Base-by-base conservation (phyloP, 345 rosid species). In the Boechera divaricarpa region DNA sequence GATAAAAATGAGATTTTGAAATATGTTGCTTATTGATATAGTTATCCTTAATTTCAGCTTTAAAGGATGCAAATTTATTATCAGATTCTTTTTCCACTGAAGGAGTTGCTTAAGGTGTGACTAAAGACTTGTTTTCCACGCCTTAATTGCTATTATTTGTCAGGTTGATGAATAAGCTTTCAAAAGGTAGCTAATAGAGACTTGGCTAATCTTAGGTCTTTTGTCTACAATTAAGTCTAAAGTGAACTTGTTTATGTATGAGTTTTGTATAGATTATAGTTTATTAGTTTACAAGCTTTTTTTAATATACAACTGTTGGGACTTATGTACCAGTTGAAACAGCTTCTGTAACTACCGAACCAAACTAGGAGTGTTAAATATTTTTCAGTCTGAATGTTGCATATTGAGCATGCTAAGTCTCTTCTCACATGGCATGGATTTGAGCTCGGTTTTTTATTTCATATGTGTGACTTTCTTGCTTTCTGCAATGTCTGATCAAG, bases 401-500 rank as follows among this genome's bases (percentile, higher is more conserved):
- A 66, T 58, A 66, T 66, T 45, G 51, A 67, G 67, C 41, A 28
- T 47, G 67, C 16, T 45, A 26, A 64, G 51, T 45, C 48, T 33
- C 67, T 67, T 29, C 53, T 67, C 51, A 67, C 53, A 36, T 67
- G 73, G 67, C 72, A 56, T 59, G 47, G 29, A 58, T 52, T 10
- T 26, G 28, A 21, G 66, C 55, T 52, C 38, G 44, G 48, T 31
- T 51, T 32, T n/a, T 47, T 2, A 6, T 52, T 53, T 53, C 80
- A 35, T 35, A 49, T 24, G 41, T 42, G 39, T 38, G 51, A 18
- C 33, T 63, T 21, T 57, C 7, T 77, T 72, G 72, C 18, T 65
- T 56, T 64, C 64, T 18, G 66, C 24, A 77, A 63, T 15, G 53
- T 63, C 41, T 64, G 63, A 62, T 69, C 49, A 62, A 63, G 70